Evolutionary conservation across 495 filamentous ascomycete species (phyloP).

Genomic region (Aspergillus carlsbadensis): DNA sequence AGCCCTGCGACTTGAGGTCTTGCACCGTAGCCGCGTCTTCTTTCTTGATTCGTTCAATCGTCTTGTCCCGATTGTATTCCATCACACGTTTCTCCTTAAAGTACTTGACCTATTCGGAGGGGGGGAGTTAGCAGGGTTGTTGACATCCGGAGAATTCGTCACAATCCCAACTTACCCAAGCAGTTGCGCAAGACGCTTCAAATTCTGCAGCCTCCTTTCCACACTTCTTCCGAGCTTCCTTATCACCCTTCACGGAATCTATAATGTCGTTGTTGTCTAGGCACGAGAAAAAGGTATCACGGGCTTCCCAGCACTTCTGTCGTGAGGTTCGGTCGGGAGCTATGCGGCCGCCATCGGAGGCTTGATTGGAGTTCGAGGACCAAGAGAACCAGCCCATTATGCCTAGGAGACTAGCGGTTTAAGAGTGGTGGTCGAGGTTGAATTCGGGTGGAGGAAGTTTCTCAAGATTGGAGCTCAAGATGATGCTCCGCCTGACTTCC

Average conservation of each 20-base stretch:
- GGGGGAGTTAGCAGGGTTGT: conserved; percentile 16
- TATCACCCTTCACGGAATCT: conserved; percentile 76
- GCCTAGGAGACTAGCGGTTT: background rate
- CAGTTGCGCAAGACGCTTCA: conserved; percentile 70
- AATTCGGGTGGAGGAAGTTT: background rate
- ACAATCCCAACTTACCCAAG: conserved; percentile 64
- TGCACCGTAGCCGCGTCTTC: conserved; percentile 67
- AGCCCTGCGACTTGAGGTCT: conserved; percentile 50
- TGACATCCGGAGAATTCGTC: background rate
- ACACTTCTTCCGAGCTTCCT: conserved; percentile 64
- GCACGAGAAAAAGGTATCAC: conserved; percentile 84
- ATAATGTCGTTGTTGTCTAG: conserved; percentile 78
- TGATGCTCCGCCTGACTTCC: conserved; percentile 15
- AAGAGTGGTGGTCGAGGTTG: background rate
- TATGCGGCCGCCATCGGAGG: conserved; percentile 60
- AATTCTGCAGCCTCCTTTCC: conserved; percentile 62
- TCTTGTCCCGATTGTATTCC: conserved; percentile 80
- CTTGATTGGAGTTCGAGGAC: conserved; percentile 40
- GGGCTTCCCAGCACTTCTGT: conserved; percentile 78
- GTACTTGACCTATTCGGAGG: conserved; percentile 73
- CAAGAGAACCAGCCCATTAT: conserved; percentile 49
- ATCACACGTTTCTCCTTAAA: conserved; percentile 95
- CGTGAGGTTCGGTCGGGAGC: conserved; percentile 78
- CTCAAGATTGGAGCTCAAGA: conserved; percentile 6
- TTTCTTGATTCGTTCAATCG: conserved; percentile 72